Percentiles rank a stretch among this genome's conserved stretches.
Conservation (phyloP, 164 flowering plant species). For the Dillenia turbinata region DNA sequence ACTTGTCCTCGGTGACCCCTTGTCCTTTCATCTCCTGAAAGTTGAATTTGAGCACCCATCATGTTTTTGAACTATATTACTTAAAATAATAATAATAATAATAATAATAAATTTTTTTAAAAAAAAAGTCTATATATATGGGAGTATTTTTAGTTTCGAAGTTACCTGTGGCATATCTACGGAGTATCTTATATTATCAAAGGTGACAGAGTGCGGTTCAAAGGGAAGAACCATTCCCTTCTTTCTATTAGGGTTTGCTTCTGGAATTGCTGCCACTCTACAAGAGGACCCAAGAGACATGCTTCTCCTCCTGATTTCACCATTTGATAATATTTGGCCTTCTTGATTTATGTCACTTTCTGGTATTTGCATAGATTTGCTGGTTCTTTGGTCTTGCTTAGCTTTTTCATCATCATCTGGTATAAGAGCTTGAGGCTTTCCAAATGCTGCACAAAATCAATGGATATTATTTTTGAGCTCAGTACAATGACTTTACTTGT, state of each 20-base stretch:
- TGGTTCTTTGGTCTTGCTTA: constrained; percentile 5
- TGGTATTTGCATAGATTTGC: constrained; percentile 6
- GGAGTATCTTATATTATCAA: constrained; percentile 38
- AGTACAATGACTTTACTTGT: too few relatives aligned
- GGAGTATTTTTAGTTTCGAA: background rate
- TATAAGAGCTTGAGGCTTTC: constrained; percentile 25
- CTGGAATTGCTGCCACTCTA: constrained; percentile 8
- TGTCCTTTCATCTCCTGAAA: constrained; percentile 60
- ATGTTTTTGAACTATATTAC: too few relatives aligned
- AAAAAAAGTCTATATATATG: too few relatives aligned
- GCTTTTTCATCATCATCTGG: constrained; percentile 25
- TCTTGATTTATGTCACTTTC: background rate
- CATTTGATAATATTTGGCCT: background rate
- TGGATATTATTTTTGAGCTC: background rate
- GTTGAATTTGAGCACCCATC: background rate
- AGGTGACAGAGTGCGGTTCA: constrained; percentile 42
- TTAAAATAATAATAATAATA: too few relatives aligned
- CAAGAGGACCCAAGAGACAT: constrained; percentile 15
- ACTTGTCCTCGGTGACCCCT: constrained; percentile 25
- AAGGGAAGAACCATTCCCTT: constrained; percentile 58
- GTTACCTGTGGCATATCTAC: constrained; percentile 57
- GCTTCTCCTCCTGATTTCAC: constrained; percentile 2
- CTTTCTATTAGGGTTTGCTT: constrained; percentile 17
- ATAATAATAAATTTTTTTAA: too few relatives aligned
- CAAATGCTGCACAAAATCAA: constrained; percentile 30